A percentile compares a stretch with the other conserved stretches of the same genome.
Conservation (phyloP, 2,329 filamentous ascomycete genomes). For the Fusarium pseudograminearum region DNA sequence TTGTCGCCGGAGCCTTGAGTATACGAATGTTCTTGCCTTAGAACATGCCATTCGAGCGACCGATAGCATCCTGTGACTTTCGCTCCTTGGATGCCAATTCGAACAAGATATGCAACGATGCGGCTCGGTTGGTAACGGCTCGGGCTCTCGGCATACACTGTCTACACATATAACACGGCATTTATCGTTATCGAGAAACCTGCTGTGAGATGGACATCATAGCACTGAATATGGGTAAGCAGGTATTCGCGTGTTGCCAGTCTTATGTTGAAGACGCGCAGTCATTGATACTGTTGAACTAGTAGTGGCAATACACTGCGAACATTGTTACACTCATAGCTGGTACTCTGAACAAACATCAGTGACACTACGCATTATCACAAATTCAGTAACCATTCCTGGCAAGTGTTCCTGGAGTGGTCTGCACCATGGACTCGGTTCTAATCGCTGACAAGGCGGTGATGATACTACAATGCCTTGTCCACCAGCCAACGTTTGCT, state of each 20-base stretch:
- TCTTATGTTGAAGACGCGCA: neutral
- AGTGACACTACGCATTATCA: slow-evolving; percentile 9
- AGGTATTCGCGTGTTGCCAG: neutral
- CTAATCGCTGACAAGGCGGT: neutral
- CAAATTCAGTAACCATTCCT: neutral
- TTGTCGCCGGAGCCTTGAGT: slow-evolving; percentile 18
- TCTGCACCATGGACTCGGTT: slow-evolving; percentile 28
- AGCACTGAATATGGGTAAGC: neutral
- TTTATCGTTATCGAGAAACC: slow-evolving; percentile 2
- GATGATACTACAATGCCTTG: neutral
- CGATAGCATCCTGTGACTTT: slow-evolving; percentile 26
- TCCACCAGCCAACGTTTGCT: slow-evolving; percentile 1
- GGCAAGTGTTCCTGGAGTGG: neutral
- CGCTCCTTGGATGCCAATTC: slow-evolving; percentile 9
- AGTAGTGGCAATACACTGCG: slow-evolving; percentile 12
- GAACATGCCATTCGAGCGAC: slow-evolving; percentile 19
- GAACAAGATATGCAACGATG: slow-evolving; percentile 12
- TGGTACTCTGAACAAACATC: slow-evolving; percentile 6
- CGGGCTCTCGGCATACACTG: neutral
- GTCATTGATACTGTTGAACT: neutral
- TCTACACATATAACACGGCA: slow-evolving; percentile 8
- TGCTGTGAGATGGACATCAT: neutral
- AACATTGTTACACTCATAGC: slow-evolving; percentile 23
- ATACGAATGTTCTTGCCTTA: neutral
- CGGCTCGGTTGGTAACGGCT: slow-evolving; percentile 18